Conservation (phyloP, 164 flowering plant species). For the Cinnamomum micranthum region DNA sequence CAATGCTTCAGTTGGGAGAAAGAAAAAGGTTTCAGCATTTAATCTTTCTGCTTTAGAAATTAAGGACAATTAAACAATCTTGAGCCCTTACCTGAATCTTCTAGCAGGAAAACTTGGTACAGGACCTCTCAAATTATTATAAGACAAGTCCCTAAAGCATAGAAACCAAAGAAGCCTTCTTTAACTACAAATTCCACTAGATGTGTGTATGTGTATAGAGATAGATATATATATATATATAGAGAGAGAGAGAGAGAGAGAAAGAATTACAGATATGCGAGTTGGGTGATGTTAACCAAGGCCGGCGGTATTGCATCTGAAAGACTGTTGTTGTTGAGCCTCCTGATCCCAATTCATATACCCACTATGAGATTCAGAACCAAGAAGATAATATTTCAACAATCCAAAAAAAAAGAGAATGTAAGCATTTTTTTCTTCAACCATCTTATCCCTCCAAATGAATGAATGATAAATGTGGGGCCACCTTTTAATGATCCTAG, state of each 20-base stretch:
- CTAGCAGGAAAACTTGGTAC: slow-evolving; percentile 70
- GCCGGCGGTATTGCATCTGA: slow-evolving; percentile 65
- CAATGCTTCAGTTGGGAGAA: slow-evolving; percentile 48
- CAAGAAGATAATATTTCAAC: not conserved
- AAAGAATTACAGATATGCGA: slow-evolving; percentile 69
- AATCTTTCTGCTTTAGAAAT: not conserved
- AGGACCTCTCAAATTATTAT: slow-evolving; percentile 89
- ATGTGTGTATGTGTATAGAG: too few relatives aligned
- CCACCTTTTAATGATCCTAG: not conserved
- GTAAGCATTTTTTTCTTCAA: not conserved
- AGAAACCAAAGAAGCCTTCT: slow-evolving; percentile 8
- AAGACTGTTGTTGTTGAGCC: slow-evolving; percentile 90
- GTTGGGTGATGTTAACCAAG: slow-evolving; percentile 72
- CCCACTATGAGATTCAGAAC: slow-evolving; percentile 17
- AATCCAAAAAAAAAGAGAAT: not conserved
- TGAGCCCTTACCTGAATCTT: slow-evolving; percentile 60
- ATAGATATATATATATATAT: not conserved
- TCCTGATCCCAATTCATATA: slow-evolving; percentile 47
- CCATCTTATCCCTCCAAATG: not conserved
- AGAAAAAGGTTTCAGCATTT: not conserved
- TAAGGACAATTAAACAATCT: not conserved
- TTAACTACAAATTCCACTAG: slow-evolving; percentile 3
- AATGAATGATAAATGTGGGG: not conserved
- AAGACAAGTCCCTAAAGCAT: slow-evolving; percentile 79
- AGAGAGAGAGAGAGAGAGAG: not conserved